These are phyloP conservation scores for Carallia brachiata DNA, from an alignment of 345 rosid species.

Conservation along the genomic window DNA sequence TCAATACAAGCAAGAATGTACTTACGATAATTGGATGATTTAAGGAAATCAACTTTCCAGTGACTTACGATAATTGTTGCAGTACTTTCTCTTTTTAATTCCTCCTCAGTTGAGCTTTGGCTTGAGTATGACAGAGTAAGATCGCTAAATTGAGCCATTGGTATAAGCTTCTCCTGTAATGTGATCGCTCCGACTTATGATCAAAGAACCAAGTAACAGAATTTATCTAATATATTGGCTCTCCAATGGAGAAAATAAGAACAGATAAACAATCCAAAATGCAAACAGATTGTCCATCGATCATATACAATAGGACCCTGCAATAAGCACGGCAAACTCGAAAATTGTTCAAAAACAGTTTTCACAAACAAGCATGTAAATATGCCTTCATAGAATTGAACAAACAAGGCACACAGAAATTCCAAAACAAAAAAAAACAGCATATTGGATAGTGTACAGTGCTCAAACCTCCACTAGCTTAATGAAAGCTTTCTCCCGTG, in stretches of 20 bases:
- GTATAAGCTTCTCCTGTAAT: slow-evolving; percentile 74
- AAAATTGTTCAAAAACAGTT: neutral
- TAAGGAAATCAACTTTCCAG: slow-evolving; percentile 1
- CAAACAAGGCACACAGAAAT: too few species aligned
- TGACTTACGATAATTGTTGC: slow-evolving; percentile 55
- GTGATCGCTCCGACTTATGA: too few species aligned
- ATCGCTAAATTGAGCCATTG: slow-evolving; percentile 66
- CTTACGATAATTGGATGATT: slow-evolving; percentile 7
- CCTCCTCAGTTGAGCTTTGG: slow-evolving; percentile 94
- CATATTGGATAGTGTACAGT: neutral
- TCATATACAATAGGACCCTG: too few species aligned
- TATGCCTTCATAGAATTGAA: neutral
- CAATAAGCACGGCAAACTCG: too few species aligned
- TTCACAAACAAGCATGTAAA: neutral
- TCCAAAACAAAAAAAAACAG: too few species aligned
- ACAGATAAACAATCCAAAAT: too few species aligned
- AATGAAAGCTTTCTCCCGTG: slow-evolving; percentile 95
- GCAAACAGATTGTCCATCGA: too few species aligned
- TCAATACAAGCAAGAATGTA: neutral
- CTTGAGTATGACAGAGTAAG: slow-evolving; percentile 82
- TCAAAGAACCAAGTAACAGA: too few species aligned
- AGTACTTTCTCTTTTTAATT: slow-evolving; percentile 92
- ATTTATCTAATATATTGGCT: too few species aligned
- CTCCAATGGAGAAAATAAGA: too few species aligned
- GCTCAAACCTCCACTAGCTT: slow-evolving; percentile 70